Base-by-base conservation (phyloP, 192 early-diverging fungal species). In the Cetraspora pellucida region DNA sequence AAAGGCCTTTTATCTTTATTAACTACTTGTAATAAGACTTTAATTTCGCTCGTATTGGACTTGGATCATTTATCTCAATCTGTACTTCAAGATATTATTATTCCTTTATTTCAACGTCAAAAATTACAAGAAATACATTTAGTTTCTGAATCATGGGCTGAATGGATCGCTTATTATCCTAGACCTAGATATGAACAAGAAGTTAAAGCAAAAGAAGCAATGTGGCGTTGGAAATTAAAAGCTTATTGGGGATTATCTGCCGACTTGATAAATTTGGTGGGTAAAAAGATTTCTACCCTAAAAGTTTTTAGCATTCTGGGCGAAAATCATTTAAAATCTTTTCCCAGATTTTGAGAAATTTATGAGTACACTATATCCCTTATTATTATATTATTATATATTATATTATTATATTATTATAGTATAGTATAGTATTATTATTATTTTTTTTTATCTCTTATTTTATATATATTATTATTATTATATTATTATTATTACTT, bases 201-300 rank as follows among this genome's bases (percentile, higher is more conserved):
- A 27, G 2, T 64, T 2, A n/a, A 43, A 65, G 74, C 74, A 28
- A 76, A 76, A 54, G 74, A 76, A 76, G 74, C 74, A 10, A 66
- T 76, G 63, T 76, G 74, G 60, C 21, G 61, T 44, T 76, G 74
- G 74, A 76, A 50, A 21, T 61, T 76, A 44, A 76, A 76, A 31
- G 43, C 27, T 16, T 76, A 76, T 66, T 76, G 47, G 74, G 74
- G 63, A 14, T 52, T 76, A 28, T 52, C 61, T 5, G 43, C 65
- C 27, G 63, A 76, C 7, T 54, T 52, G 28, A 76, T 76, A 14
- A 17, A 54, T 28, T 11, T 54, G 14, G 17, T 76, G 17, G 63
- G 61, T 23, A 31, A 76, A n/a, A 50, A 44, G 7, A 31, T 76
- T 31, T 46, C 46, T 28, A 76, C 49, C 13, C 30, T 76, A 31